phyloP scores from a whole-genome alignment of 495 filamentous ascomycete species.

The Daldinia childiae region DNA sequence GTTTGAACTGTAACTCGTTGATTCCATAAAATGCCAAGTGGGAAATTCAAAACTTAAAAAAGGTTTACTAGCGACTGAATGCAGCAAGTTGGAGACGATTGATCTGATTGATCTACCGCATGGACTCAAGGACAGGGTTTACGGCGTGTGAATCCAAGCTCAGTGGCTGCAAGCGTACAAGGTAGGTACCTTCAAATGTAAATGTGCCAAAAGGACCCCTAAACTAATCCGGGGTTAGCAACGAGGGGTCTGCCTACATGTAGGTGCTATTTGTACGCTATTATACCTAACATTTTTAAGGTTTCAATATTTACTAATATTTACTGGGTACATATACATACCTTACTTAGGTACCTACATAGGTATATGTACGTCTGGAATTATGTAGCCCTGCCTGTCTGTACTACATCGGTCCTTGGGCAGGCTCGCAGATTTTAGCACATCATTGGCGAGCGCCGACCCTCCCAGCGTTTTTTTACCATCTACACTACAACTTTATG shows the following conservation, averaged over 20 bases:
- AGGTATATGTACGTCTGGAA: neutral
- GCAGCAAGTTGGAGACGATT: slow-evolving; percentile 22
- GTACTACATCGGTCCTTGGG: slow-evolving; percentile 21
- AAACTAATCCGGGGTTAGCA: slow-evolving; percentile 33
- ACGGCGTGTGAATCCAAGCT: slow-evolving; percentile 26
- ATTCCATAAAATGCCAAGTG: slow-evolving; percentile 13
- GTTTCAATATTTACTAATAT: neutral
- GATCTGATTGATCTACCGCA: slow-evolving; percentile 37
- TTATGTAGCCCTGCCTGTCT: neutral
- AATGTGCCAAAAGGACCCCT: slow-evolving; percentile 28
- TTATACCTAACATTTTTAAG: slow-evolving; percentile 3
- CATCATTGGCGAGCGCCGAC: slow-evolving; percentile 28
- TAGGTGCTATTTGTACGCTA: neutral
- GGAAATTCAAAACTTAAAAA: slow-evolving; percentile 19
- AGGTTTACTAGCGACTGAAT: slow-evolving; percentile 18
- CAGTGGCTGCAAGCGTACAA: slow-evolving; percentile 25
- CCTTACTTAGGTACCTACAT: no score
- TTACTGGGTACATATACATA: no score
- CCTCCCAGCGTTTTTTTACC: slow-evolving; percentile 27
- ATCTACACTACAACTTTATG: slow-evolving; percentile 27
- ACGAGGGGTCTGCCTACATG: slow-evolving; percentile 15
- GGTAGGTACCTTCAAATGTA: neutral
- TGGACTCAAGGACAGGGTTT: slow-evolving; percentile 30
- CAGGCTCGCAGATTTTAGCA: slow-evolving; percentile 41
- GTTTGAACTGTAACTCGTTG: slow-evolving; percentile 2